Percentiles rank a stretch among this genome's conserved stretches.
phyloP scores from a whole-genome alignment of 179 eudicot species.

The Beta macrorhiza region DNA sequence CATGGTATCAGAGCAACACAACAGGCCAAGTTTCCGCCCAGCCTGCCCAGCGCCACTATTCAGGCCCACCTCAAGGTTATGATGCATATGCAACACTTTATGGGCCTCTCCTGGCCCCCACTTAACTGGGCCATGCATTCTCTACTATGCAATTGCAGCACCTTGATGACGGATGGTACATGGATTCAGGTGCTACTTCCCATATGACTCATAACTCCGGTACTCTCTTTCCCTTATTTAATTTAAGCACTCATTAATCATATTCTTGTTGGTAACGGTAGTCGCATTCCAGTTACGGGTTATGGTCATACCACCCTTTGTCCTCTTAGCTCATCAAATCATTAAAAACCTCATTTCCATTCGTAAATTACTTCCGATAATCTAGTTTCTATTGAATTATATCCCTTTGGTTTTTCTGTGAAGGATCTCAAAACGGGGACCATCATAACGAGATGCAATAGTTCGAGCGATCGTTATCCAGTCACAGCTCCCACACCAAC shows the following conservation, averaged over 20 bases:
- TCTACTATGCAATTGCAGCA: not conserved
- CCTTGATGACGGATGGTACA: not conserved
- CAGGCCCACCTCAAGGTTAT: not conserved
- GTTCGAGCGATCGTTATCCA: not conserved
- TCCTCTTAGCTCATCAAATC: not conserved
- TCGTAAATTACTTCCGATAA: not conserved
- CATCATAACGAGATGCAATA: not conserved
- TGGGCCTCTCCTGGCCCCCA: not conserved
- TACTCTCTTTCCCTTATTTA: not conserved
- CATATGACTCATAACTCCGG: not conserved
- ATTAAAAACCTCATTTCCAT: not conserved
- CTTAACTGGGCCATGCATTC: not conserved
- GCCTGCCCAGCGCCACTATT: too few relatives aligned
- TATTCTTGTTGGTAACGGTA: conserved; percentile 1
- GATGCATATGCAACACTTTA: not conserved
- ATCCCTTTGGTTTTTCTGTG: conserved; percentile 3
- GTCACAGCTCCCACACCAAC: too few relatives aligned
- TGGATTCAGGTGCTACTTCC: not conserved
- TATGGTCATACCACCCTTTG: not conserved
- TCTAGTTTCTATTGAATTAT: not conserved
- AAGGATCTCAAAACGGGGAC: not conserved
- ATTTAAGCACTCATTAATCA: not conserved
- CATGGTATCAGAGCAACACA: too few relatives aligned
- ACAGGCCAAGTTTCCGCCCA: too few relatives aligned
- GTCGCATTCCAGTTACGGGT: not conserved